Evolutionary conservation across 257 asterid species (phyloP), one percentile per base, ranked within the genome.

Genomic region (Petrea volubilis): DNA sequence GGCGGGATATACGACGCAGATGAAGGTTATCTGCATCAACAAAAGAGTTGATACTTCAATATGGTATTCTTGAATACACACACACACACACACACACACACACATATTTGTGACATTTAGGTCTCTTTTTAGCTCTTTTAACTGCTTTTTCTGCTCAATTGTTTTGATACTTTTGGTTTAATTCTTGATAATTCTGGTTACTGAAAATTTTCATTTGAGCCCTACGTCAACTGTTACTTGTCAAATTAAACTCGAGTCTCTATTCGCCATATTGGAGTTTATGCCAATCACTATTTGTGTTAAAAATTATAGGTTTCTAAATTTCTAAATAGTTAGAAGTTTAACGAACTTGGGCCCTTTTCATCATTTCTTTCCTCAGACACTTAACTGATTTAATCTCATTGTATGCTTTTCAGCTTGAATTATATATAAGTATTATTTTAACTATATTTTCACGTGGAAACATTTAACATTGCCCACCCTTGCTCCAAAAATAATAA

Each of bases 1-100:
- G 50, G 82, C 84, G 3, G 98, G 98, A 79, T 91, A 93, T 80
- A 93, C 72, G 79, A 89, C 68, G 87, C 89, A 89, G 68, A 84
- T 57, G 71, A 91, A 93, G 23, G 96, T 87, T 6, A 89, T 70
- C 98, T 93, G 94, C 88, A 82, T 70, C 8, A 28, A 63, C 68
- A 49, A 52, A 83, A 63, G 41, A 72, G 17, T 29, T 28, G 9
- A 40, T 57, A 70, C 33, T 53, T 67, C 56, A 72, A 21, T 36
- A 43, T 14, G 10, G 43, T 7, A 36, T 43, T 43, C 50, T 43
- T 43, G 50, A 13, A 4, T 14, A 14, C 18, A 5, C 15, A 43
- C 5, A 11, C 15, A 43, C 15, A 43, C 4, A 5, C 13, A 43
- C 18, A 14, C 43, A 6, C 60, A 23, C 9, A 3, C 15, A 0